Evolutionary conservation across 208 protist genomes (phyloP), one percentile per base, ranked within the genome.

Genomic region (Spongospora subterranea): DNA sequence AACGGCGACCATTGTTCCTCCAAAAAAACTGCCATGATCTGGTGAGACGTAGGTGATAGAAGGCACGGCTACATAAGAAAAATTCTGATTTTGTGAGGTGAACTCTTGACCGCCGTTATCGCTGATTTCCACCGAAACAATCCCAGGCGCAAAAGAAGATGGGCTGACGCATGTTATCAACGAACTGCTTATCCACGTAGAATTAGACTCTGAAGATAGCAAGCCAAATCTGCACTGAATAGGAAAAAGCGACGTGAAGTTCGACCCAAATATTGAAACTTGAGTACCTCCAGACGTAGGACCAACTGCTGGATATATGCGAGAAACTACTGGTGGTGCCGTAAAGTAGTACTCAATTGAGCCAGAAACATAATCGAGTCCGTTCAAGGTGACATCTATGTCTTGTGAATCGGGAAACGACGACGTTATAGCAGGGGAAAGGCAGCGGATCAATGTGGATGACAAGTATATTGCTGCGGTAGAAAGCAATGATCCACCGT

Each of bases 321-420:
- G 11, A 17, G 71, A 82, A 43, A 82, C 40, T n/a, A 82, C n/a
- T 45, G 71, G 71, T 17, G 40, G 71, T 20, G n/a, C n/a, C n/a
- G 71, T 82, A 35, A 39, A 35, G n/a, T 39, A 82, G n/a, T 39
- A 35, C 11, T 13, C n/a, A 13, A 82, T 43, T n/a, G 6, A 20
- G 35, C n/a, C n/a, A 35, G 71, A 82, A 45, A 20, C 40, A 43
- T 82, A 82, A 43, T 82, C 71, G 17, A 82, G 17, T 45, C 71
- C 71, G n/a, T 82, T 82, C 11, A 82, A n/a, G n/a, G 71, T 82
- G 17, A 82, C 71, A 6, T 82, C 71, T 6, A 82, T 35, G 71
- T 40, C 6, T 6, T 17, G 6, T 17, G 71, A 35, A 6, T 20
- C 17, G 35, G 71, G 6, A 40, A 17, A 20, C 17, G 71, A 43